Evolutionary conservation across 75 land plant genomes (phyloP), one percentile per base, ranked within the genome.

Genomic region (Larix kaempferi): DNA sequence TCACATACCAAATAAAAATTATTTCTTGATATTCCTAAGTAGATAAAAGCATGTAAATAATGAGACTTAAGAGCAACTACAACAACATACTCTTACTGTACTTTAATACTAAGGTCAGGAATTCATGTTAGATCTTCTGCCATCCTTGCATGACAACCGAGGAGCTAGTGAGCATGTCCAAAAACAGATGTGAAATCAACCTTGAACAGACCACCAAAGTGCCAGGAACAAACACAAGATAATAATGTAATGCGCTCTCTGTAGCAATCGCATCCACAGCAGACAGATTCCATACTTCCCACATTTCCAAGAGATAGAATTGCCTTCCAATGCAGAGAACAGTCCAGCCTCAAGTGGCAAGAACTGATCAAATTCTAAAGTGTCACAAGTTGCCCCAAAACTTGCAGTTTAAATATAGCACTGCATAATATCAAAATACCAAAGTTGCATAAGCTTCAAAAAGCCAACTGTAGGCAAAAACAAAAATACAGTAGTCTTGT

Each of bases 121-220:
- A 65, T 39, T 65, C 44, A 65, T 65, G 71, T 65, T 35, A 65
- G 37, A 65, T 65, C 71, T 65, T 65, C 71, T 17, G 1, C 71
- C 71, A 65, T 65, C 4, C 21, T 65, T 39, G 6, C 71, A 33
- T 65, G 17, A 65, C 37, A 33, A 65, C 27, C 5, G 19, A 65
- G 41, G 69, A 65, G 13, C 39, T 65, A 65, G 37, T 17, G 35
- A 17, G 35, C 39, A 65, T 65, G 35, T 33, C 44, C 17, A 33
- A 65, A 17, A 15, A 39, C 6, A 15, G 71, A 65, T 33, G 21
- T 16, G 41, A 33, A 39, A 67, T 29, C 19, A 19, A 39, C 19
- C 33, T 67, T 39, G 12, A 21, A 67, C 52, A 21, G 3, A 67
- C 72, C 72, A 37, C 72, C 72, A 8, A 67, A 67, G 72, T 67